Base-by-base conservation (phyloP, 2,329 filamentous ascomycete genomes). In the Atkinsonella hypoxylon region DNA sequence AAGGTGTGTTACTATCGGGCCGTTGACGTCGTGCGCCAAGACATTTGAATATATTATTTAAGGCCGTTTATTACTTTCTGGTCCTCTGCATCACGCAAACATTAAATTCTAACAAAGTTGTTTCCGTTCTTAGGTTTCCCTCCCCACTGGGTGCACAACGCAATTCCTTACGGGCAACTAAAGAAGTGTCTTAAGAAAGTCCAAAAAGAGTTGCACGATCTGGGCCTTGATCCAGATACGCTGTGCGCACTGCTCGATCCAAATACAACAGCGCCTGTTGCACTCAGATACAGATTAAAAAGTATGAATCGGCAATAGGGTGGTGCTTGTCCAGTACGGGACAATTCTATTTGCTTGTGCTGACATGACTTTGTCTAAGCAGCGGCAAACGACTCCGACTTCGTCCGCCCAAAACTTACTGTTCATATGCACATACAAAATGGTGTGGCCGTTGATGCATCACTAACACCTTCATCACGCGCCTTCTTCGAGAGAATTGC, bases 171-270 rank as follows among this genome's bases (percentile, higher is more conserved):
- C 64, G 78, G 83, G 43, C 80, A 89, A 65, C 77, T 95, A 51
- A 95, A 95, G 68, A 95, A 94, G 70, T 87, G 86, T 67, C 83
- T 95, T 62, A 91, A 90, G 63, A 83, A 83, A 62, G 83, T 94
- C 47, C 79, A 83, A 56, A 70, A 72, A 48, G 87, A 95, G 70
- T 75, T 95, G 48, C 70, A 74, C 40, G 74, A 76, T 34, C 70
- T 91, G 13, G 88, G 88, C 8, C 78, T 94, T 31, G 84, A 87
- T 56, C 78, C 79, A 4, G 76, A 83, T 10, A 89, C 84, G 1
- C 70, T 94, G 50, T 75, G 80, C 45, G 76, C 78, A 51, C 74
- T 93, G 30, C 72, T 86, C 50, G 71, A 75, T 50, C 67, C 73
- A 31, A 67, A 74, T 53, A 67, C 73, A 60, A 65, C 71, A 51